Base-by-base conservation (phyloP, 352 stramenopile species). In the Pythium brachiatum region DNA sequence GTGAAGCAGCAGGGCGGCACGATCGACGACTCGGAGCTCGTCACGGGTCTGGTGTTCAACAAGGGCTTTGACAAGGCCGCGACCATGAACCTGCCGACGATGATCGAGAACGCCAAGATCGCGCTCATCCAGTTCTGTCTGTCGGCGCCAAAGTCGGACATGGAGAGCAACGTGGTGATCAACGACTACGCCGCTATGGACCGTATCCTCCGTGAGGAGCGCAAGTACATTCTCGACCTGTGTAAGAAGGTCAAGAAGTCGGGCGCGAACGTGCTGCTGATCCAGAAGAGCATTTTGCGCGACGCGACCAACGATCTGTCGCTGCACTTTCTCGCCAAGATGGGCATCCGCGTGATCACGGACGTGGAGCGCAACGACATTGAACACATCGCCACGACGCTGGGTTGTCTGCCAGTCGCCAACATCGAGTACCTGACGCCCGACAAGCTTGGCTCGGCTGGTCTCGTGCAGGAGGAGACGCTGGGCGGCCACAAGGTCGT, bases 141-240 rank as follows among this genome's bases (percentile, higher is more conserved):
- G 7, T 99, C 92, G 39, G 97, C 97, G 27, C 97, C 97, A 32
- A 99, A 99, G 84, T 98, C 97, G 13, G 98, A 99, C 79, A 99
- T 99, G 92, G 97, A 99, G 77, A 99, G 98, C 83, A 99, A 98
- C 71, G 97, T 99, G n/a, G 97, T 99, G 34, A 98, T 99, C 56
- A 98, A 92, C 62, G 97, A 99, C 78, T 99, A 99, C 79, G 96
- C 96, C 32, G 95, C 96, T 46, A 99, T 99, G 98, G 97, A 99
- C 80, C 90, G 97, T 41, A 98, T 99, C 63, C 79, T 99, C 29
- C 89, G 97, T 41, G 97, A 99, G 62, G 97, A 99, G 76, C 86
- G 97, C 67, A 99, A 99, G 79, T 99, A 99, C 83, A 98, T 99
- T 57, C 75, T 99, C 25, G 91, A 96, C 64, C 66, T 98, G 59